Conservation (phyloP, 257 asterid genomes). For the Scutellaria baicalensis region DNA sequence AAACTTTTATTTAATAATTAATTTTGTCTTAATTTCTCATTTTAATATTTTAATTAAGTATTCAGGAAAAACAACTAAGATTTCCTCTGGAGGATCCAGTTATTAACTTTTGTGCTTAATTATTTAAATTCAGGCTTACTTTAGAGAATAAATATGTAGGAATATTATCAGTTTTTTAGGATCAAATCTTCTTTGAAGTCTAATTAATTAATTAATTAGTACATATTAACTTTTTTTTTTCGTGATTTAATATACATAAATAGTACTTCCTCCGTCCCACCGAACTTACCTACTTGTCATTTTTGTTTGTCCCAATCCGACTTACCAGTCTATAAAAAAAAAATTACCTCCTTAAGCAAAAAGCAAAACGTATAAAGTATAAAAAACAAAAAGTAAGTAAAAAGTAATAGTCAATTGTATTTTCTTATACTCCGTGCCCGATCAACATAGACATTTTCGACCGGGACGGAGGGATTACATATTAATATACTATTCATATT, state of each 20-base stretch:
- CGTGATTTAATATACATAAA: neutral
- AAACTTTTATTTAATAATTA: neutral
- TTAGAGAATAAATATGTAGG: neutral
- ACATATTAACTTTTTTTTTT: neutral
- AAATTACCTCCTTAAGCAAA: no score
- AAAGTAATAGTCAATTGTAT: no score
- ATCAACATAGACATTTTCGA: no score
- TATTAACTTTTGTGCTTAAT: neutral
- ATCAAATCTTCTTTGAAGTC: slow-evolving; percentile 20
- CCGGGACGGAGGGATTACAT: no score
- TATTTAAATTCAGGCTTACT: neutral
- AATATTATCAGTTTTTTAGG: slow-evolving; percentile 16
- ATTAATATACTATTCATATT: neutral
- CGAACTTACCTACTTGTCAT: no score
- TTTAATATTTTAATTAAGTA: neutral
- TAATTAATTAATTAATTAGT: neutral
- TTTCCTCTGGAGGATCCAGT: neutral
- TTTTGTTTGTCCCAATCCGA: no score
- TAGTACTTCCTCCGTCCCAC: no score
- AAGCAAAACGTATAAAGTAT: no score
- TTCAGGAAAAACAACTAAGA: neutral
- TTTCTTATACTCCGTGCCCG: no score
- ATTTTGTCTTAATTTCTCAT: neutral
- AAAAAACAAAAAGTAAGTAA: no score
- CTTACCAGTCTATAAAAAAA: no score